Conservation (phyloP, 2,329 filamentous ascomycete genomes). For the Hysterium pulicare region DNA sequence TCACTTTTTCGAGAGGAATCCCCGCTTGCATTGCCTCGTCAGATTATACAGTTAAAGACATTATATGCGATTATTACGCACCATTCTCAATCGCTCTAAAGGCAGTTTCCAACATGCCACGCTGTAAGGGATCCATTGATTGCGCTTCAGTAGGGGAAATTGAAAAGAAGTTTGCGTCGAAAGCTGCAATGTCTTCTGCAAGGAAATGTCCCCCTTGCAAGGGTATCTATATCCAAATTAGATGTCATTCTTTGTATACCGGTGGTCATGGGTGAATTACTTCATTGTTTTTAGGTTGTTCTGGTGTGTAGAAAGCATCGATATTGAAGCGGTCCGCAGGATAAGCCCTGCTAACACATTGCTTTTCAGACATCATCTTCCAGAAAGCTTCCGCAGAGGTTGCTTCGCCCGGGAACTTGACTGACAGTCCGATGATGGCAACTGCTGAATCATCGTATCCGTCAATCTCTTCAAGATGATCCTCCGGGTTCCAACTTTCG, state of each 20-base stretch:
- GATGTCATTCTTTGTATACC: neutral
- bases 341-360: slow-evolving; percentile 17
- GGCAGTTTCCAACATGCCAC: slow-evolving; percentile 22
- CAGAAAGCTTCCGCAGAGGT: slow-evolving; percentile 7
- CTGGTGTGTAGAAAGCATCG: neutral
- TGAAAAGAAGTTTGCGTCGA: slow-evolving; percentile 24
- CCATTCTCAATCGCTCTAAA: slow-evolving; percentile 27
- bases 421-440: slow-evolving; percentile 13
- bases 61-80: slow-evolving; percentile 2
- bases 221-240: slow-evolving; percentile 1
- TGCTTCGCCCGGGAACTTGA: slow-evolving; percentile 8
- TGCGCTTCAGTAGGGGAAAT: slow-evolving; percentile 17
- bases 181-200: slow-evolving; percentile 13
- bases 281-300: neutral
- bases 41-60: slow-evolving; percentile 10
- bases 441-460: slow-evolving; percentile 5
- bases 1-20: slow-evolving; percentile 11
- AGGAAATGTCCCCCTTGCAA: slow-evolving; percentile 18
- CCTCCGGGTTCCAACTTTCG: neutral
- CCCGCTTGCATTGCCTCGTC: slow-evolving; percentile 12
- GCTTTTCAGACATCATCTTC: slow-evolving; percentile 21
- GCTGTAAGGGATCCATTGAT: slow-evolving; percentile 25
- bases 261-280: neutral
- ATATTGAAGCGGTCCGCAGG: slow-evolving; percentile 1
- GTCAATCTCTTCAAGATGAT: neutral